Percentiles rank a stretch among this genome's conserved stretches.
These are phyloP conservation scores for Neoscytalidium dimidiatum DNA, from an alignment of 2,329 filamentous ascomycete species.

Conservation along the genomic window DNA sequence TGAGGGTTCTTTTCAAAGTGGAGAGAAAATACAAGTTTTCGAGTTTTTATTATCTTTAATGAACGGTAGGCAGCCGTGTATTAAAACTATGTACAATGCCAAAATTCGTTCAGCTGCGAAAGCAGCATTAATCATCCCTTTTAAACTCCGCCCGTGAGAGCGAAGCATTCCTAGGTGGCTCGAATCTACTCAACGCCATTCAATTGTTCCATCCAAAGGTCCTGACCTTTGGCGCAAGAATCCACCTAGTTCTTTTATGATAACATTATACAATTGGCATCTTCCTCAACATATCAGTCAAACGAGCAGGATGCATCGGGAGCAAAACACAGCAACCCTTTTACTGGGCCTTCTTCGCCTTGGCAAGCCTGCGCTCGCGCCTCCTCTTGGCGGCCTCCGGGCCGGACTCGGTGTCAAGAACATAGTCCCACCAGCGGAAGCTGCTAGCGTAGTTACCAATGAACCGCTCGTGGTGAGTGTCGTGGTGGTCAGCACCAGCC, in stretches of 20 bases:
- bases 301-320: background rate
- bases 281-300: too few relatives aligned
- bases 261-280: background rate
- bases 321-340: background rate
- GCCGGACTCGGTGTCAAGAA: constrained; percentile 90
- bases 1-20: too few relatives aligned
- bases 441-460: constrained; percentile 97
- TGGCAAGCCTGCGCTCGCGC: constrained; percentile 74
- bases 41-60: background rate
- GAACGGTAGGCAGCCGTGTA: constrained; percentile 12
- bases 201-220: constrained; percentile 1
- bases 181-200: background rate
- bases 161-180: background rate
- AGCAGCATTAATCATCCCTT: constrained; percentile 12
- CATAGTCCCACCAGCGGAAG: constrained; percentile 99
- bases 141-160: background rate
- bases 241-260: background rate
- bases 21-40: background rate
- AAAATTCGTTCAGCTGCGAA: constrained; percentile 7
- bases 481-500: constrained; percentile 96
- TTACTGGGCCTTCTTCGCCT: constrained; percentile 62
- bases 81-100: constrained; percentile 16
- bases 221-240: background rate
- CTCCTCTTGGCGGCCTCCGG: constrained; percentile 83
- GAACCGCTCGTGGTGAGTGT: constrained; percentile 96